A percentile compares a stretch with the other conserved stretches of the same genome.
phyloP scores from a whole-genome alignment of 2,329 filamentous ascomycete species.

The Hypoxylon sp. region DNA sequence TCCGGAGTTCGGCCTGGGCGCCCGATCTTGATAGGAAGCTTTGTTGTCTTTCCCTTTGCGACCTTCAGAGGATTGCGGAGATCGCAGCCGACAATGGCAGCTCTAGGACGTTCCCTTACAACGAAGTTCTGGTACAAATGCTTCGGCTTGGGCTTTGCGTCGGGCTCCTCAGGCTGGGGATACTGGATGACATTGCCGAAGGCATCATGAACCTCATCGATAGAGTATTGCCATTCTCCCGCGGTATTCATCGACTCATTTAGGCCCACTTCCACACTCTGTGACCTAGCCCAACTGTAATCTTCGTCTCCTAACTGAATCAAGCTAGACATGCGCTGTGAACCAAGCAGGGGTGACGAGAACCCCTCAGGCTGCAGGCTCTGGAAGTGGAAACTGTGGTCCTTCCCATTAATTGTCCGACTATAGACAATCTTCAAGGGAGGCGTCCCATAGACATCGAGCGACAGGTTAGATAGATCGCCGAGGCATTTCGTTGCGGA shows the following conservation, averaged over 20 bases:
- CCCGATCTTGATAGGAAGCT: slow-evolving; percentile 80
- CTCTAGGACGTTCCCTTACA: slow-evolving; percentile 87
- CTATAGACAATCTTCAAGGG: slow-evolving; percentile 95
- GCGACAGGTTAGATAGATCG: slow-evolving; percentile 86
- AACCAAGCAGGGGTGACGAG: slow-evolving; percentile 79
- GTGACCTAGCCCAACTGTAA: slow-evolving; percentile 83
- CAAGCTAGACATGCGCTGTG: slow-evolving; percentile 70
- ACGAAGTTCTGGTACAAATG: slow-evolving; percentile 82
- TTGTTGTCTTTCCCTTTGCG: slow-evolving; percentile 77
- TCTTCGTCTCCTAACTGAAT: slow-evolving; percentile 73
- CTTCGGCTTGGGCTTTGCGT: slow-evolving; percentile 71
- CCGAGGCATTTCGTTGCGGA: slow-evolving; percentile 81
- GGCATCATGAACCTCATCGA: slow-evolving; percentile 93
- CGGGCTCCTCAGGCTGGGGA: slow-evolving; percentile 75
- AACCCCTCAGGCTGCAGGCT: slow-evolving; percentile 93
- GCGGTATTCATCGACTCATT: slow-evolving; percentile 88
- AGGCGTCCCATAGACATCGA: slow-evolving; percentile 89
- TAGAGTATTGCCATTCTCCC: slow-evolving; percentile 89
- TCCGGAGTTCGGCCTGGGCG: slow-evolving; percentile 71
- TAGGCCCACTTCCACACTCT: slow-evolving; percentile 82
- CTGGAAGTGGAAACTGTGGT: slow-evolving; percentile 90
- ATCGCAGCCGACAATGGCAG: slow-evolving; percentile 81
- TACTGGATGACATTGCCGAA: slow-evolving; percentile 91
- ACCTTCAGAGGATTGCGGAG: slow-evolving; percentile 85
- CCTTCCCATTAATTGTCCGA: slow-evolving; percentile 84